Conservation (phyloP, 2,329 filamentous ascomycete species). For the Colletotrichum sublineola region DNA sequence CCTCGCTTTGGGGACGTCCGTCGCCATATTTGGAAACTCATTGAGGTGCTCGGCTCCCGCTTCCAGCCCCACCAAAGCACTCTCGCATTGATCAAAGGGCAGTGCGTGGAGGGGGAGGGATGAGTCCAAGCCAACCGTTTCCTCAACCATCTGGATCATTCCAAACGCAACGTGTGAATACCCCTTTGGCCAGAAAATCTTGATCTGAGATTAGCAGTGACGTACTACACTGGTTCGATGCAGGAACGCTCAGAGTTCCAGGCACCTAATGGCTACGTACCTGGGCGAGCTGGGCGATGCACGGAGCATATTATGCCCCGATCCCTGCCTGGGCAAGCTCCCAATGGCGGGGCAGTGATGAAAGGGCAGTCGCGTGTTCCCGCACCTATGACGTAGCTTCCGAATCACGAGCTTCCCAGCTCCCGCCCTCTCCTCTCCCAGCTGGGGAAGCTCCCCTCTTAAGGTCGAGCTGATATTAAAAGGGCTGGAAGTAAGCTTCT, state of each 20-base stretch:
- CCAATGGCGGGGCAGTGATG: conserved; percentile 42
- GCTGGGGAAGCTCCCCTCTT: conserved; percentile 36
- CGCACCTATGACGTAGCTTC: conserved; percentile 43
- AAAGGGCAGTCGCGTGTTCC: conserved; percentile 41
- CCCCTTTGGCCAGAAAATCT: conserved; percentile 31
- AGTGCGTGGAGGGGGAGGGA: conserved; percentile 4
- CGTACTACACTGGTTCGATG: conserved; percentile 37
- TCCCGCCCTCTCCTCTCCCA: conserved; percentile 18
- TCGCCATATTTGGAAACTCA: conserved; percentile 4
- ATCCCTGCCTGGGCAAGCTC: conserved; percentile 38
- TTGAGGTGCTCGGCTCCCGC: conserved; percentile 15
- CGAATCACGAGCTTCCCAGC: conserved; percentile 39
- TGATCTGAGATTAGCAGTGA: conserved; percentile 38
- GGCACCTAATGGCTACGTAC: conserved; percentile 39
- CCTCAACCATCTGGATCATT: conserved; percentile 37
- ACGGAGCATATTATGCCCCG: conserved; percentile 37
- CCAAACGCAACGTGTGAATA: conserved; percentile 38
- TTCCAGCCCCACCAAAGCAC: conserved; percentile 22
- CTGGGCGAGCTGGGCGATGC: conserved; percentile 24
- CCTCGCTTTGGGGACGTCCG: conserved; percentile 6
- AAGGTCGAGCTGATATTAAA: conserved; percentile 24
- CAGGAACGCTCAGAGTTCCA: conserved; percentile 41
- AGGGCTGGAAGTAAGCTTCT: conserved; percentile 17
- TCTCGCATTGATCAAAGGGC: neutral
- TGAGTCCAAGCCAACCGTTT: conserved; percentile 6